Percentiles rank a stretch among this genome's conserved stretches.
phyloP scores from a whole-genome alignment of 2,329 filamentous ascomycete genomes.

The Colletotrichum lupini region DNA sequence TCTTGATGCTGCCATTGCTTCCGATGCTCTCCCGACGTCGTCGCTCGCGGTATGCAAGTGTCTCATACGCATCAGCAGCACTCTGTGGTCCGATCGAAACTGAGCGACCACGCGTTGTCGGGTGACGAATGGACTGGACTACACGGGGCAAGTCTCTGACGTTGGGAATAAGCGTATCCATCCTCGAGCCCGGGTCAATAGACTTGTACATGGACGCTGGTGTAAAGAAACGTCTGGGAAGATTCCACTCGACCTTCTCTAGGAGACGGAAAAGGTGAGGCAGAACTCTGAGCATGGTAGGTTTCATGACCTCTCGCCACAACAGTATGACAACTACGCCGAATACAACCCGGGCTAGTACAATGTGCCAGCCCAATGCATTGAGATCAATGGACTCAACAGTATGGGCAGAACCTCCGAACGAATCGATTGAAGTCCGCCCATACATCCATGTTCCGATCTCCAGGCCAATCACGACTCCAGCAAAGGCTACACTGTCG shows the following conservation, averaged over 20 bases:
- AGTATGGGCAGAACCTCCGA: slow-evolving; percentile 55
- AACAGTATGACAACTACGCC: slow-evolving; percentile 87
- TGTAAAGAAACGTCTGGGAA: slow-evolving; percentile 92
- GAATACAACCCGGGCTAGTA: slow-evolving; percentile 75
- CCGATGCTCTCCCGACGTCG: slow-evolving; percentile 65
- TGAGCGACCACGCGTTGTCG: slow-evolving; percentile 75
- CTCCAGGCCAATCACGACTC: slow-evolving; percentile 87
- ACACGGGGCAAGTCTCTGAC: slow-evolving; percentile 89
- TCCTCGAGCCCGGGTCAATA: slow-evolving; percentile 74
- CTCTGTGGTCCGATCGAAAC: slow-evolving; percentile 95
- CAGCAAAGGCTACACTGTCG: slow-evolving; percentile 93
- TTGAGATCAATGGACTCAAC: slow-evolving; percentile 73
- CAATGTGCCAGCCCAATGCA: slow-evolving; percentile 73
- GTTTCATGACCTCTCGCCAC: slow-evolving; percentile 93
- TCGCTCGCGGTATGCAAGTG: slow-evolving; percentile 86
- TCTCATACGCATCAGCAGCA: slow-evolving; percentile 95
- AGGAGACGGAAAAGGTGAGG: slow-evolving; percentile 90
- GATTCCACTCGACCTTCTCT: slow-evolving; percentile 80
- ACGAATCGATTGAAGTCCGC: slow-evolving; percentile 58
- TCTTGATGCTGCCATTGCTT: slow-evolving; percentile 60
- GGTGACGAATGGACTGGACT: slow-evolving; percentile 83
- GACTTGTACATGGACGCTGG: slow-evolving; percentile 90
- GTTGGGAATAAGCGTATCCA: slow-evolving; percentile 89
- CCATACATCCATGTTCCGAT: slow-evolving; percentile 86
- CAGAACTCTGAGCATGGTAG: slow-evolving; percentile 78